Evolutionary conservation across 2,329 filamentous ascomycete genomes (phyloP), one percentile per base, ranked within the genome.

Genomic region (Diplodia mutila): DNA sequence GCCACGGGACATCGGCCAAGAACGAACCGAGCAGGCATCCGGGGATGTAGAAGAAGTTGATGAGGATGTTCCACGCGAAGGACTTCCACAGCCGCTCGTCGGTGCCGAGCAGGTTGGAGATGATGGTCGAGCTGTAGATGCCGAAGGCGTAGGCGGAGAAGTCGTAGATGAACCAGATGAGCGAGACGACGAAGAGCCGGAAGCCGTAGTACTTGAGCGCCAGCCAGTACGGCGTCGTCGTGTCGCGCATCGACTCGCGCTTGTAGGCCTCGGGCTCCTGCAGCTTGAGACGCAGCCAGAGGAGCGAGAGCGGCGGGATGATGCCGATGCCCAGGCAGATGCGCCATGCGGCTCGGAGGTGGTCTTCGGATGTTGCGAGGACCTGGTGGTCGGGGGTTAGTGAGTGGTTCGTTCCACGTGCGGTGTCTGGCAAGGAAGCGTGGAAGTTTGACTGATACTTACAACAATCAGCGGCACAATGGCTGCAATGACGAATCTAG

Each of bases 31-130:
- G 79, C 64, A 94, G 83, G 27, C 92, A 91, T 1, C 94, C 94
- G 0, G 93, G 93, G 59, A 97, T 85, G 78, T 96, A 96, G 79
- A 97, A 97, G 70, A 93, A 82, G 77, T 95, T 97, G 81, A 96
- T 88, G 51, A 97, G 85, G 0, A 91, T 93, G 75, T 92, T 93
- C 93, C 93, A 97, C 49, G 93, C 94, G 69, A 97, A 94, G 12
- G 89, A 82, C 70, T 90, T 91, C 75, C 92, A 94, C 1, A 97
- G 81, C 0, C 90, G 85, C 0, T 87, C 83, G 4, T 76, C 73
- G 0, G 83, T 74, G 11, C 87, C 86, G 51, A 90, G 88, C 32
- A 92, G 85, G 68, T 87, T 89, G 48, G 82, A 77, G 0, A 96
- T 81, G 73, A 97, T 94, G 1, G 88, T 86, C 0, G 90, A 89